Evolutionary conservation across 2,329 filamentous ascomycete genomes (phyloP).

Genomic region (Cercospora janseana): DNA sequence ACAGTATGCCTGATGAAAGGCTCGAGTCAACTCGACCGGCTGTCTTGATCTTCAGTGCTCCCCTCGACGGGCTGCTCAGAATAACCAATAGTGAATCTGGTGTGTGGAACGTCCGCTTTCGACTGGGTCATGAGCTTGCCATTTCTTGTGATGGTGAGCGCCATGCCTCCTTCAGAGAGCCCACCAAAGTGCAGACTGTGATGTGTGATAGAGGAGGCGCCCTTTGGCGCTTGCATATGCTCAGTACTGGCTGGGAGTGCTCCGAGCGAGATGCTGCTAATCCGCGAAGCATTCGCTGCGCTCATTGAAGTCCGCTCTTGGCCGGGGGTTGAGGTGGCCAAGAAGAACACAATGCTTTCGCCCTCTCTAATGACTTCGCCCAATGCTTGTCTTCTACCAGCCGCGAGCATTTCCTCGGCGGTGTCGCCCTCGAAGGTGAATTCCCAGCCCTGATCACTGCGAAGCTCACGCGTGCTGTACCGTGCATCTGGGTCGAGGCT

Average conservation of each 20-base stretch:
- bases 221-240: conserved; percentile 13
- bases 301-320: background rate
- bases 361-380: conserved; percentile 61
- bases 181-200: conserved; percentile 57
- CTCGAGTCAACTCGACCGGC: too few relatives aligned
- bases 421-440: conserved; percentile 40
- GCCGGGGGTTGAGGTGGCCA: conserved; percentile 34
- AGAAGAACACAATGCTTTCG: conserved; percentile 66
- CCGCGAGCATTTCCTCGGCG: conserved; percentile 36
- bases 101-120: conserved; percentile 51
- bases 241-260: conserved; percentile 48
- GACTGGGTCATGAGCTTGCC: conserved; percentile 32
- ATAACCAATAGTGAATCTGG: conserved; percentile 9
- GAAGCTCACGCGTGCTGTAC: conserved; percentile 52
- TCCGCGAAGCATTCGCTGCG: background rate
- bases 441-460: conserved; percentile 57
- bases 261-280: conserved; percentile 37
- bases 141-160: conserved; percentile 38
- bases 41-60: too few relatives aligned
- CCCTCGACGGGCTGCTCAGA: too few relatives aligned
- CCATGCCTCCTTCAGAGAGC: conserved; percentile 61
- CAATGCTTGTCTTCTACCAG: conserved; percentile 42
- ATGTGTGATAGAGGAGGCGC: background rate
- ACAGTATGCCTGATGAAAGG: too few relatives aligned
- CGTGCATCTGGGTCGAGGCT: conserved; percentile 70